A percentile compares a stretch with the other conserved stretches of the same genome.
These are phyloP conservation scores for Pseudogymnoascus pannorum DNA, from an alignment of 2,329 filamentous ascomycete genomes.

Conservation along the genomic window DNA sequence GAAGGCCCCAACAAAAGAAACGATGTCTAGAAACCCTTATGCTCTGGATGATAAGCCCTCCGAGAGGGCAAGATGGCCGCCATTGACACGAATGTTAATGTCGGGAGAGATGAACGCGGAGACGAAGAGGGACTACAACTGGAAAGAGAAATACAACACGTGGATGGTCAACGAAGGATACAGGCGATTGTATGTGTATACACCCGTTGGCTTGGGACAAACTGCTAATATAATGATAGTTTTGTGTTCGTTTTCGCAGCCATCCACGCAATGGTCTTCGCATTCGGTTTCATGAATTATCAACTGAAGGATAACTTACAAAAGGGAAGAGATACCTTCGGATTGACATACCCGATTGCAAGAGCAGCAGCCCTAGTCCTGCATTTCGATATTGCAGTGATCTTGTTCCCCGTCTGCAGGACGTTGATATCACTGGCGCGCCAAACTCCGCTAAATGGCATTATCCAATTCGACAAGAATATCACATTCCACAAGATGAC, in stretches of 20 bases:
- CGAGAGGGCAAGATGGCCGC: slow-evolving; percentile 75
- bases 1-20: slow-evolving; percentile 11
- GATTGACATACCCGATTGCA: slow-evolving; percentile 69
- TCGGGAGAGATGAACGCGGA: slow-evolving; percentile 76
- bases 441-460: slow-evolving; percentile 75
- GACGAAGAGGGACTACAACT: slow-evolving; percentile 58
- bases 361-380: slow-evolving; percentile 68
- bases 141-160: slow-evolving; percentile 66
- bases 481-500: slow-evolving; percentile 82
- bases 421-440: slow-evolving; percentile 75
- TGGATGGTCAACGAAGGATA: slow-evolving; percentile 92
- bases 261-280: slow-evolving; percentile 68
- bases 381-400: slow-evolving; percentile 72
- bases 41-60: slow-evolving; percentile 38
- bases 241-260: slow-evolving; percentile 71
- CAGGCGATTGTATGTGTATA: slow-evolving; percentile 59
- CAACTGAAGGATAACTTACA: slow-evolving; percentile 68
- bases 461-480: slow-evolving; percentile 85
- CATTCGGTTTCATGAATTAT: slow-evolving; percentile 75
- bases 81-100: slow-evolving; percentile 73
- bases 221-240: slow-evolving; percentile 36
- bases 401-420: slow-evolving; percentile 75
- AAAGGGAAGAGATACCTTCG: slow-evolving; percentile 59
- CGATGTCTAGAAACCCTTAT: slow-evolving; percentile 1
- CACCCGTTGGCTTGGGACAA: slow-evolving; percentile 8